phyloP scores from a whole-genome alignment of 2,329 filamentous ascomycete genomes.

The Pezicula rhizophila region DNA sequence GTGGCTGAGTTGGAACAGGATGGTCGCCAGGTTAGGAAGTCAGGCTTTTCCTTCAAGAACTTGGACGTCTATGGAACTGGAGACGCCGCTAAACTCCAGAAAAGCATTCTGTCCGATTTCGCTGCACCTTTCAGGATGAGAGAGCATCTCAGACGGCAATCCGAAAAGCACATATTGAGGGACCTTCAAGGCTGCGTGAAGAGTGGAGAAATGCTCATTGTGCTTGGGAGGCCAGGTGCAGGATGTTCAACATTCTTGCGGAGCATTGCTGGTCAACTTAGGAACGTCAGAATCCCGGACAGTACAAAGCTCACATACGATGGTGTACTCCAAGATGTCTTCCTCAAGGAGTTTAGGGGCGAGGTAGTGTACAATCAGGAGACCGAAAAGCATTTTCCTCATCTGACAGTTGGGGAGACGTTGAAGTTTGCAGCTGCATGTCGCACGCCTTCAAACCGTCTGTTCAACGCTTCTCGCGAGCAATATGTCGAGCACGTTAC shows the following conservation, averaged over 20 bases:
- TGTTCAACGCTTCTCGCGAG: conserved; percentile 40
- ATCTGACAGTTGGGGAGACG: conserved; percentile 67
- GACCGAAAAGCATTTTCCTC: conserved; percentile 65
- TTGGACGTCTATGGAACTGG: background rate
- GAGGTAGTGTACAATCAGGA: conserved; percentile 69
- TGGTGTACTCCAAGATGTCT: conserved; percentile 4
- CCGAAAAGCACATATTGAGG: background rate
- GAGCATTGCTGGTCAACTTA: conserved; percentile 14
- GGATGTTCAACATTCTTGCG: conserved; percentile 59
- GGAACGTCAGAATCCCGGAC: background rate
- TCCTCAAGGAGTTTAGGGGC: conserved; percentile 44
- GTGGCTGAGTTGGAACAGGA: background rate
- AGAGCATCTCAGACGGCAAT: background rate
- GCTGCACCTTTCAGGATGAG: background rate
- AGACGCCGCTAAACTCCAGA: background rate
- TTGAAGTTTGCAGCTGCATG: conserved; percentile 58
- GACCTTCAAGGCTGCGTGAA: background rate
- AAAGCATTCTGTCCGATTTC: background rate
- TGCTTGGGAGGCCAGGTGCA: conserved; percentile 57
- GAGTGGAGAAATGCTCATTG: conserved; percentile 59
- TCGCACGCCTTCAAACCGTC: conserved; percentile 5
- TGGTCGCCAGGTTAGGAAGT: background rate
- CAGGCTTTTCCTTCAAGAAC: background rate
- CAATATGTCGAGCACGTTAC: conserved; percentile 34
- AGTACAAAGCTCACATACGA: background rate